Evolutionary conservation across 2,329 filamentous ascomycete genomes (phyloP), one percentile per base, ranked within the genome.

Genomic region (Akanthomyces uredinophilus): DNA sequence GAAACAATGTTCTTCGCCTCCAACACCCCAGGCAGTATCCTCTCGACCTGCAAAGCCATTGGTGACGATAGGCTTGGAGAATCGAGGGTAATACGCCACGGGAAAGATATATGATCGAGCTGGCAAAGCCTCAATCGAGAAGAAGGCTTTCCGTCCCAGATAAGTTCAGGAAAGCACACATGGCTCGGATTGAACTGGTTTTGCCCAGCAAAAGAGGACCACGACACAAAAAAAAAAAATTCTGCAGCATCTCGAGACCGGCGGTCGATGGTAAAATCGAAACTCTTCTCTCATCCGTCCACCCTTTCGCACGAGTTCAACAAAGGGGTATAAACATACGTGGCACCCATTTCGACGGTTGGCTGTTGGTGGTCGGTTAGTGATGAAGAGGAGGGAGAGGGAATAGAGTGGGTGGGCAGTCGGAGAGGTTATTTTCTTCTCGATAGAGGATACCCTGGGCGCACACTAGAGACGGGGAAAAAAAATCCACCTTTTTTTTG

Each of bases 181-280:
- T 53, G 10, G 18, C 35, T 46, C 54, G 14, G 14, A 29, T 53
- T 52, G 47, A 67, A 69, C 68, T 68, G 61, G 61, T 68, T 67
- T 70, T 74, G 76, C 83, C 87, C 87, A 92, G 89, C 87, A 86
- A 43, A 37, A 91, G 87, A 89, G 87, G 87, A 91, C 89, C 83
- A 85, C 86, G 84, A 90, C 88, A 47, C 32, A 37, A 10, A 37
- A 59, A 10, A 37, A 59, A 91, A 91, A 61, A 11, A 35, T 35
- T 64, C 57, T 60, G 57, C 70, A 74, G 66, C 60, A 68, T 43
- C 69, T 79, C 78, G 81, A 79, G 80, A 78, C 81, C 57, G 47
- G n/a, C n/a, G 57, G 5, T 35, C 59, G 50, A 47, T 39, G 22
- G 22, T 37, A 32, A 50, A 4, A 44, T 78, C 39, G 39, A 44